Percentiles rank a stretch among this genome's conserved stretches.
phyloP scores from a whole-genome alignment of 768 basidiomycete species.

The Auriscalpium microsporum region DNA sequence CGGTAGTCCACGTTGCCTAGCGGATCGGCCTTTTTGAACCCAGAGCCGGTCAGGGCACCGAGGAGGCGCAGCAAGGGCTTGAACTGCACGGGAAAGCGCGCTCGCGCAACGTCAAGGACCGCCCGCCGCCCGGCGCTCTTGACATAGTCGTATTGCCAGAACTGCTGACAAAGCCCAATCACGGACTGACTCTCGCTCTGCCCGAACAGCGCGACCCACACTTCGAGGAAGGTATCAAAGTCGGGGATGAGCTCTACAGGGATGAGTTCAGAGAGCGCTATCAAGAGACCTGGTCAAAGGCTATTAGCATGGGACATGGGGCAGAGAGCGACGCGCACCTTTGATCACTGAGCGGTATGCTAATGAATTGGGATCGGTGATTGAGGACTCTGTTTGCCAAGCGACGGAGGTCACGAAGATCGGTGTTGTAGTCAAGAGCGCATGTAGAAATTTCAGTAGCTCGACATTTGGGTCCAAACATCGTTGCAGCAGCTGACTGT shows the following conservation, averaged over 20 bases:
- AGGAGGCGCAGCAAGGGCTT: conserved; percentile 62
- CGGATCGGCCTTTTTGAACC: conserved; percentile 69
- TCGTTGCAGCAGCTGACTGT: conserved; percentile 49
- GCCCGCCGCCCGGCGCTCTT: conserved; percentile 61
- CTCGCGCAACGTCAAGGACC: conserved; percentile 73
- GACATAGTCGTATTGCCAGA: conserved; percentile 75
- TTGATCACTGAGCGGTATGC: conserved; percentile 79
- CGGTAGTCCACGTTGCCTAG: conserved; percentile 45
- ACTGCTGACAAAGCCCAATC: conserved; percentile 66
- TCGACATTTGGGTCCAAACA: conserved; percentile 52
- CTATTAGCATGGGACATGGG: conserved; percentile 2
- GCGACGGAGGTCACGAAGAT: conserved; percentile 69
- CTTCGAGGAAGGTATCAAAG: conserved; percentile 60
- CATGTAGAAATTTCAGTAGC: conserved; percentile 47
- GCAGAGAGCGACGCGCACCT: conserved; percentile 37
- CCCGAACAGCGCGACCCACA: conserved; percentile 76
- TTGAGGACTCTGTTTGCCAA: conserved; percentile 57
- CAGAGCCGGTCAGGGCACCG: conserved; percentile 67
- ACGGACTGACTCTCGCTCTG: conserved; percentile 59
- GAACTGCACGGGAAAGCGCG: conserved; percentile 77
- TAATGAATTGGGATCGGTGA: conserved; percentile 70
- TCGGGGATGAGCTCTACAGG: conserved; percentile 73
- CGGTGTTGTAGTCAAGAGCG: conserved; percentile 59
- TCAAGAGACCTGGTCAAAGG: conserved; percentile 54
- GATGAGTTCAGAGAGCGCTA: conserved; percentile 64